Evolutionary conservation across 179 eudicot species (phyloP).

Genomic region (Nepenthes alata): DNA sequence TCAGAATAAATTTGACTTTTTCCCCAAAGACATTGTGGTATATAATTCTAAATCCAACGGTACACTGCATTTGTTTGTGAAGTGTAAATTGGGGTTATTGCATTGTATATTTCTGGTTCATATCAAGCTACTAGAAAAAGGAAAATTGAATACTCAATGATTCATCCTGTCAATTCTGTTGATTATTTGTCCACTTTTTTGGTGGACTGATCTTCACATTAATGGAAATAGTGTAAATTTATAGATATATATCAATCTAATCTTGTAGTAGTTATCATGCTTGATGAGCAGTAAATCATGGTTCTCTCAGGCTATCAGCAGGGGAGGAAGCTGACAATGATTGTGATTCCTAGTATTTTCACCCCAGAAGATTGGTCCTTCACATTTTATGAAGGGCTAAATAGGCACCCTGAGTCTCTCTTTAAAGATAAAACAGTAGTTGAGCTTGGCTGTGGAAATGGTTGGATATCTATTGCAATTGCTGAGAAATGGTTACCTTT

Average conservation of each 20-base stretch:
- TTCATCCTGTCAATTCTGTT: background rate
- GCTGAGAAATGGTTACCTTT: constrained; percentile 93
- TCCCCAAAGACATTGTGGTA: no score
- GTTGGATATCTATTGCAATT: constrained; percentile 96
- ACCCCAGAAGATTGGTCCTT: constrained; percentile 98
- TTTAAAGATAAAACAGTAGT: constrained; percentile 80
- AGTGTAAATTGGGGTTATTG: no score
- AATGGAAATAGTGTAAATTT: background rate
- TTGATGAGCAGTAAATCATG: background rate
- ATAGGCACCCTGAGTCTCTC: constrained; percentile 89
- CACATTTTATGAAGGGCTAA: constrained; percentile 93
- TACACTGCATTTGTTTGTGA: no score
- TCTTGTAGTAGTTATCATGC: background rate
- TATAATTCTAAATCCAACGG: no score
- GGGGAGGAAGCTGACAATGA: constrained; percentile 81
- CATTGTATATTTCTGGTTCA: no score
- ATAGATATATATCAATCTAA: background rate
- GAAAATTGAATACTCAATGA: background rate
- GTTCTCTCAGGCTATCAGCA: constrained; percentile 44
- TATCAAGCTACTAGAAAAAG: no score
- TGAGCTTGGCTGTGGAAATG: constrained; percentile 99
- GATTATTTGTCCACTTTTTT: background rate
- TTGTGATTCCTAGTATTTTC: constrained; percentile 96
- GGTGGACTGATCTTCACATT: background rate
- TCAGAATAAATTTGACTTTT: no score